These are phyloP conservation scores for Ophiostoma angusticollis DNA, from an alignment of 2,329 filamentous ascomycete species.

Conservation along the genomic window DNA sequence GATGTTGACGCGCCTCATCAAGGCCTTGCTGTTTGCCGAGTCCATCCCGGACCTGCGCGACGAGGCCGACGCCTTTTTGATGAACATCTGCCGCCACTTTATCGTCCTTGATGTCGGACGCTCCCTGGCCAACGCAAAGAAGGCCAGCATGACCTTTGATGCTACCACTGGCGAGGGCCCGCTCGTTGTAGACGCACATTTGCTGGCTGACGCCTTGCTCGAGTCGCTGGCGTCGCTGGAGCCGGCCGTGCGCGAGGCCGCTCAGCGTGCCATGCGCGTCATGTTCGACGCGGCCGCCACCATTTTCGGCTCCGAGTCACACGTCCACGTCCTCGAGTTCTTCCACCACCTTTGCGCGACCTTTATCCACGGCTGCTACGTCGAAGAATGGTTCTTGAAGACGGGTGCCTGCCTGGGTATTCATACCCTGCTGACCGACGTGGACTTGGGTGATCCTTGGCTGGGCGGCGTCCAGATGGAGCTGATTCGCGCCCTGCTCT, in stretches of 20 bases:
- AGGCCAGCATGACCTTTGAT: constrained; percentile 66
- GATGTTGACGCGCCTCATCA: constrained; percentile 73
- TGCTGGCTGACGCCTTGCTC: constrained; percentile 79
- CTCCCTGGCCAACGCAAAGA: constrained; percentile 70
- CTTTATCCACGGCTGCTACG: constrained; percentile 91
- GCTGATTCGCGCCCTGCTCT: constrained; percentile 82
- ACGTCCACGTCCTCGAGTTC: constrained; percentile 66
- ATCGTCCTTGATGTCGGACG: constrained; percentile 79
- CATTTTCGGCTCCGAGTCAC: constrained; percentile 63
- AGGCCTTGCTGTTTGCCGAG: constrained; percentile 74
- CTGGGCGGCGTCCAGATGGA: constrained; percentile 71
- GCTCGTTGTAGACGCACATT: constrained; percentile 71
- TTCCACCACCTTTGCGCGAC: constrained; percentile 71
- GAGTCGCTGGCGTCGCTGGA: constrained; percentile 84
- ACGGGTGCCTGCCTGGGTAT: constrained; percentile 86
- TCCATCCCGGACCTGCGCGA: constrained; percentile 70
- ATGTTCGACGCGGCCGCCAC: constrained; percentile 64
- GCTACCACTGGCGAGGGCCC: constrained; percentile 77
- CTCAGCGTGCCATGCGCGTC: constrained; percentile 63
- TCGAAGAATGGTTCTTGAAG: constrained; percentile 98
- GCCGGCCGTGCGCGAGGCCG: constrained; percentile 65
- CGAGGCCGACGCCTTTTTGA: constrained; percentile 61
- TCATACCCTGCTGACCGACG: constrained; percentile 68
- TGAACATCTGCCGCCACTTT: constrained; percentile 79
- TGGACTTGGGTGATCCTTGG: constrained; percentile 77